Evolutionary conservation across 2,329 filamentous ascomycete genomes (phyloP).

Genomic region (Alternaria conjuncta): DNA sequence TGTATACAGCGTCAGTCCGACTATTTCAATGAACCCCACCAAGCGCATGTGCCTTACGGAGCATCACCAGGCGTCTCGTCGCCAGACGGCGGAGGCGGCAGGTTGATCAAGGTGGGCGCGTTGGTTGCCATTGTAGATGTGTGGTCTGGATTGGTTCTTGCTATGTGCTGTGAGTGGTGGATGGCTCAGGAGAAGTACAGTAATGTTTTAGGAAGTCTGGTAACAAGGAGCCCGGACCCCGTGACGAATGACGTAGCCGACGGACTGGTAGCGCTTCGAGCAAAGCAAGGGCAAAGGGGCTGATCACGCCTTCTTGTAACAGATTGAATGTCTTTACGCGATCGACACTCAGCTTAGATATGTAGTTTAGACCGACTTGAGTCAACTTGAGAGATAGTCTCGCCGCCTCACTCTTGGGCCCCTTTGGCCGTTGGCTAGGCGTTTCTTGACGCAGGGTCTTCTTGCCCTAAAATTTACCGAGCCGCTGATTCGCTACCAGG

Average conservation of each 20-base stretch:
- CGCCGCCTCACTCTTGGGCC: slow-evolving; percentile 8
- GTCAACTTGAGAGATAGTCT: background rate
- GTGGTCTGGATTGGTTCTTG: background rate
- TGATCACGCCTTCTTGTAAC: background rate
- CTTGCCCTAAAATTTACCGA: slow-evolving; percentile 3
- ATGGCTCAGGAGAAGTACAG: slow-evolving; percentile 12
- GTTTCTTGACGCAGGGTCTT: slow-evolving; percentile 12
- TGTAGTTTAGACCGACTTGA: background rate
- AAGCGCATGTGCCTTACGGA: slow-evolving; percentile 66
- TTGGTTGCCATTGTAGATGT: slow-evolving; percentile 38
- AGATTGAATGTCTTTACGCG: background rate
- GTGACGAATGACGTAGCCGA: slow-evolving; percentile 15
- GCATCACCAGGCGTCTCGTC: slow-evolving; percentile 87
- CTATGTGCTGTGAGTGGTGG: slow-evolving; percentile 4
- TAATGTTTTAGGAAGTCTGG: slow-evolving; percentile 3
- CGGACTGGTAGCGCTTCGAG: background rate
- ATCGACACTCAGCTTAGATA: background rate
- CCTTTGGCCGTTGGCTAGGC: slow-evolving; percentile 8
- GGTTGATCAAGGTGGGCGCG: slow-evolving; percentile 77
- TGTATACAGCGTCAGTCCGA: slow-evolving; percentile 19
- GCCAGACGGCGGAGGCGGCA: slow-evolving; percentile 81
- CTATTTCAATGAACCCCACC: slow-evolving; percentile 10
- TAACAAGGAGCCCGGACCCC: slow-evolving; percentile 4
- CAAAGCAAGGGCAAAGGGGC: background rate
- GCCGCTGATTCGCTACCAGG: slow-evolving; percentile 10